Evolutionary conservation across 345 rosid species (phyloP).

Genomic region (Rhodamnia argentea): DNA sequence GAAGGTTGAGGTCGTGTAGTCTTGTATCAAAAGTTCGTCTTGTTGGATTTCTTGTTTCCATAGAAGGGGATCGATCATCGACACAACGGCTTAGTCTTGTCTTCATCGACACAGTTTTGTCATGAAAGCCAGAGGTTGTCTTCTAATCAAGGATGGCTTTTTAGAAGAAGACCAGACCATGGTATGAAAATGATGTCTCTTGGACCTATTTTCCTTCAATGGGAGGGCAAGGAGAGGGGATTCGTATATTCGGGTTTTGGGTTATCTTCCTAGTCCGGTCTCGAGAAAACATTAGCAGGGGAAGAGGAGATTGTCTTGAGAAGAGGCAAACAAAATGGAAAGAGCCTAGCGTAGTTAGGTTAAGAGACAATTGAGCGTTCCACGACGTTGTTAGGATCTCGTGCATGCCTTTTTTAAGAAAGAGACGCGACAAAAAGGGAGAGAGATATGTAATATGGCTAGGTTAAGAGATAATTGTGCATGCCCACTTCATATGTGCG

Average conservation of each 20-base stretch:
- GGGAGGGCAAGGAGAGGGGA: background rate
- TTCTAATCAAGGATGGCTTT: background rate
- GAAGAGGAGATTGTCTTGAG: background rate
- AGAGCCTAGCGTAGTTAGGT: background rate
- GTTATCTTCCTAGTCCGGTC: background rate
- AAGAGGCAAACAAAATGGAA: background rate
- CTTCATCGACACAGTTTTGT: background rate
- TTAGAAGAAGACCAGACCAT: background rate
- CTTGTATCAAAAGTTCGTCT: background rate
- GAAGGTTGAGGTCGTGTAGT: too few relatives aligned
- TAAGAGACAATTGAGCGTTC: background rate
- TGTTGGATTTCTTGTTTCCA: background rate
- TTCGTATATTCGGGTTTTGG: background rate
- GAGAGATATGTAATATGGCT: background rate
- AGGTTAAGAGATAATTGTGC: background rate
- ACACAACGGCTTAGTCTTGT: background rate
- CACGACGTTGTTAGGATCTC: fast-evolving
- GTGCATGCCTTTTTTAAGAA: background rate
- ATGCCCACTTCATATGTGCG: background rate
- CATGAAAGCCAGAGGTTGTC: background rate
- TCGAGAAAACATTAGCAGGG: background rate
- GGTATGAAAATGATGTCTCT: background rate
- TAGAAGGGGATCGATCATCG: background rate
- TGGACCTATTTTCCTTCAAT: background rate
- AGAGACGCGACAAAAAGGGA: fast-evolving